Percentiles rank a stretch among this genome's conserved stretches.
Evolutionary conservation across 768 basidiomycete genomes (phyloP).

Genomic region (Suillus ampliporus): DNA sequence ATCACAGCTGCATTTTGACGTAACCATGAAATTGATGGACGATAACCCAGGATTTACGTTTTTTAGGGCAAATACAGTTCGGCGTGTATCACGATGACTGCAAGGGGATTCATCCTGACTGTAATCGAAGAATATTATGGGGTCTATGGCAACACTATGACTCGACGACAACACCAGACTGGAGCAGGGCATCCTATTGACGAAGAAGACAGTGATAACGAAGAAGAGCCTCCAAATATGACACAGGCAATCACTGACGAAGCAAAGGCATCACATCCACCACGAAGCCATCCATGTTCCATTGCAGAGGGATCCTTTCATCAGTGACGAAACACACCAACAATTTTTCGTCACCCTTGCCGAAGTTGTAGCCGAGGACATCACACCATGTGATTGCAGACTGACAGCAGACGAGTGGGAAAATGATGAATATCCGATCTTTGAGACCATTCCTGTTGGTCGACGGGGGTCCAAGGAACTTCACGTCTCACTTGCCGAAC

Average conservation of each 20-base stretch:
- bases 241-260: constrained; percentile 7
- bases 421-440: constrained; percentile 11
- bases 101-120: constrained; percentile 22
- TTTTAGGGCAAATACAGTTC: constrained; percentile 18
- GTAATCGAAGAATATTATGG: constrained; percentile 24
- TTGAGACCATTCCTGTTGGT: constrained; percentile 17
- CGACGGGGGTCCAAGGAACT: constrained; percentile 11
- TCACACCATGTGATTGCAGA: constrained; percentile 19
- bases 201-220: constrained; percentile 1
- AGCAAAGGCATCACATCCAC: constrained; percentile 9
- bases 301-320: constrained; percentile 14
- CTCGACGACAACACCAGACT: constrained; percentile 4
- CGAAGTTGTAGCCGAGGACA: neutral
- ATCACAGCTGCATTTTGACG: no score
- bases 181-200: constrained; percentile 15
- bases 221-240: constrained; percentile 8
- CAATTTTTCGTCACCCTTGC: constrained; percentile 11
- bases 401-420: constrained; percentile 25
- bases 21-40: no score
- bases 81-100: constrained; percentile 20
- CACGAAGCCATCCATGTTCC: constrained; percentile 12
- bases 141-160: neutral
- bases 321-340: constrained; percentile 1
- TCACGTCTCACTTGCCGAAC: constrained; percentile 6
- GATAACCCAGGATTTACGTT: neutral